Evolutionary conservation across 1,139 yeast genomes (phyloP).

Genomic region (Taiozyma sp.): DNA sequence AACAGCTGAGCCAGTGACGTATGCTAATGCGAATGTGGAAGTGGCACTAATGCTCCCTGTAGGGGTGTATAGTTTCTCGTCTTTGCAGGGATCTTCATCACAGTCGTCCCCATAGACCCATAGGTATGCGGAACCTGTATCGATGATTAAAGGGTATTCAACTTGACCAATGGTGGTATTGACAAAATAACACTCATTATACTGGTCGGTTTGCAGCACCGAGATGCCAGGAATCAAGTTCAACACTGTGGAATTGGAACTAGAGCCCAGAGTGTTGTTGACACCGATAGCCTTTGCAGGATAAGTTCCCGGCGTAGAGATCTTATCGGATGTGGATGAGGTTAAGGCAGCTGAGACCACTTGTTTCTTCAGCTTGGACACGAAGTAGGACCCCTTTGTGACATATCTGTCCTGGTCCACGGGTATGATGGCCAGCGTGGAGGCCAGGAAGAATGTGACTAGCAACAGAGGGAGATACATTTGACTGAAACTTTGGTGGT

Average conservation of each 20-base stretch:
- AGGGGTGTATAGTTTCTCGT: conserved; percentile 27
- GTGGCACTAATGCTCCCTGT: conserved; percentile 15
- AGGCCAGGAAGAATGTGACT: background rate
- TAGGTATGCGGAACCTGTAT: conserved; percentile 61
- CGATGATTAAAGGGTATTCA: conserved; percentile 49
- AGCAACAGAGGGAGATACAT: background rate
- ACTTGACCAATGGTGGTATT: conserved; percentile 34
- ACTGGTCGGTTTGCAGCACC: conserved; percentile 23
- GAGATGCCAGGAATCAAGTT: conserved; percentile 25
- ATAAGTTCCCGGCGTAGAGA: background rate
- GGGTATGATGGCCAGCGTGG: conserved; percentile 6
- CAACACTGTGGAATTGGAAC: conserved; percentile 8
- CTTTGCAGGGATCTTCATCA: conserved; percentile 39
- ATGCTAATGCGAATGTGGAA: conserved; percentile 40
- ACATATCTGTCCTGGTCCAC: conserved; percentile 3
- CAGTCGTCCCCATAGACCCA: conserved; percentile 61
- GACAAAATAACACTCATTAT: conserved; percentile 31
- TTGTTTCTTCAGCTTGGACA: conserved; percentile 2
- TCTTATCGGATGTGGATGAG: background rate
- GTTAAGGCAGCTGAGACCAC: background rate
- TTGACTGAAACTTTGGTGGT: background rate
- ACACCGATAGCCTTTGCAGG: background rate
- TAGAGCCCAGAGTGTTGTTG: background rate
- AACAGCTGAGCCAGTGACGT: conserved; percentile 51
- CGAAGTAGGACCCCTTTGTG: background rate